phyloP scores from a whole-genome alignment of 2,329 filamentous ascomycete species.

The Rhynchosporium graminicola region DNA sequence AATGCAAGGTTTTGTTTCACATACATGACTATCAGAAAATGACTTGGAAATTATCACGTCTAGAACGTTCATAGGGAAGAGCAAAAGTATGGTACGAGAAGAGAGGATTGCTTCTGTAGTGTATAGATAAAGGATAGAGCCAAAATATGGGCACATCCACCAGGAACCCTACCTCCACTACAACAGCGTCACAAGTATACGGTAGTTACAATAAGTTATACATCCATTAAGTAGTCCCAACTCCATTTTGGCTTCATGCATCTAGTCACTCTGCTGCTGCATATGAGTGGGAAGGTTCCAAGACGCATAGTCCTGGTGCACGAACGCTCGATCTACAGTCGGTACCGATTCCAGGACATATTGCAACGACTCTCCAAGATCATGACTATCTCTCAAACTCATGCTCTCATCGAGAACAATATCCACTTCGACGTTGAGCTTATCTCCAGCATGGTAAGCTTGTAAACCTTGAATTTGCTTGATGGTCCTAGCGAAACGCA shows the following conservation, averaged over 20 bases:
- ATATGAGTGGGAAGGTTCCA: constrained; percentile 42
- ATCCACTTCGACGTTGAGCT: constrained; percentile 63
- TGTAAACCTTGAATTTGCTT: constrained; percentile 55
- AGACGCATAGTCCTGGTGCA: constrained; percentile 44
- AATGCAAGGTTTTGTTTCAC: too few species aligned
- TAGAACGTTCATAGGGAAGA: neutral
- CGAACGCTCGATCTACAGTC: constrained; percentile 45
- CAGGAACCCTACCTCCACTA: too few species aligned
- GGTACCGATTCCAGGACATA: constrained; percentile 57
- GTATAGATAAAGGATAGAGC: neutral
- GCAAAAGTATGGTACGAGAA: neutral
- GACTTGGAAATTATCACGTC: too few species aligned
- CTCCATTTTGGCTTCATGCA: neutral
- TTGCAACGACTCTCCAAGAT: constrained; percentile 63
- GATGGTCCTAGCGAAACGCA: constrained; percentile 55
- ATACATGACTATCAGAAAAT: too few species aligned
- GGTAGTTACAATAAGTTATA: neutral
- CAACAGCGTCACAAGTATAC: neutral
- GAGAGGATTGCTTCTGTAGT: neutral
- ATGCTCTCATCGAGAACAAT: constrained; percentile 57
- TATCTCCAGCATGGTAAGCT: constrained; percentile 63
- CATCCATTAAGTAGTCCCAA: neutral
- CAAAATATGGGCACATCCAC: neutral
- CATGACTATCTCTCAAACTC: constrained; percentile 54
- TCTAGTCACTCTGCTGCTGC: constrained; percentile 39